phyloP scores from a whole-genome alignment of 1,284 basidiomycete genomes.

The Sanghuangporus baumii region DNA sequence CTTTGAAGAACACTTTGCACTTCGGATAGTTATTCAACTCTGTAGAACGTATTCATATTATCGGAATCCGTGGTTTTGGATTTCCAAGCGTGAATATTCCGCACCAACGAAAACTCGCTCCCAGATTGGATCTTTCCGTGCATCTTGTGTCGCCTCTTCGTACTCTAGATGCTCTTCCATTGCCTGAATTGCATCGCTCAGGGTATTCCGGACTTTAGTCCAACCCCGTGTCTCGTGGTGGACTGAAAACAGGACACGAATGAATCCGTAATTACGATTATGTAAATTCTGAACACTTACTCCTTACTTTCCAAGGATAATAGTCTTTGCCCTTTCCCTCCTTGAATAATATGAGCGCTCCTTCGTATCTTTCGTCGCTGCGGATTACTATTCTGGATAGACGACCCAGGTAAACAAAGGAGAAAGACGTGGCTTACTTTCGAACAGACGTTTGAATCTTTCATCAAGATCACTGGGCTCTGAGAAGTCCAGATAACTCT shows the following conservation, averaged over 20 bases:
- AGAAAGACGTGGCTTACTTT: neutral
- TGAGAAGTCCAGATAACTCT: neutral
- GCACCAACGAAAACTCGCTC: neutral
- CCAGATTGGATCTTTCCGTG: neutral
- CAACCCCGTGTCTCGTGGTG: neutral
- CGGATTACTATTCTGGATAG: neutral
- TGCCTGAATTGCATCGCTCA: neutral
- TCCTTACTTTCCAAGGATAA: constrained; percentile 7
- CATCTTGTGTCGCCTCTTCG: neutral
- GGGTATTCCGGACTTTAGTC: neutral
- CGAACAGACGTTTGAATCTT: neutral
- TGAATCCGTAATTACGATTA: neutral
- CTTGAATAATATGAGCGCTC: neutral
- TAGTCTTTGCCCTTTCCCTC: constrained; percentile 1
- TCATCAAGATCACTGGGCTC: neutral
- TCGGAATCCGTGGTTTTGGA: neutral
- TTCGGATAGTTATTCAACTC: neutral
- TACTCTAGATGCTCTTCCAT: neutral
- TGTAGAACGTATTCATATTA: neutral
- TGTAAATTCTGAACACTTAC: neutral
- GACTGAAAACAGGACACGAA: neutral
- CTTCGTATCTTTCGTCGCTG: neutral
- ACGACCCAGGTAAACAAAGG: neutral
- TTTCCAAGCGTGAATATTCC: neutral
- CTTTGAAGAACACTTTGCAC: constrained; percentile 1